A percentile compares a stretch with the other conserved stretches of the same genome.
Evolutionary conservation across 805 yeast species (phyloP).

Genomic region (Metschnikowia lochheadii): DNA sequence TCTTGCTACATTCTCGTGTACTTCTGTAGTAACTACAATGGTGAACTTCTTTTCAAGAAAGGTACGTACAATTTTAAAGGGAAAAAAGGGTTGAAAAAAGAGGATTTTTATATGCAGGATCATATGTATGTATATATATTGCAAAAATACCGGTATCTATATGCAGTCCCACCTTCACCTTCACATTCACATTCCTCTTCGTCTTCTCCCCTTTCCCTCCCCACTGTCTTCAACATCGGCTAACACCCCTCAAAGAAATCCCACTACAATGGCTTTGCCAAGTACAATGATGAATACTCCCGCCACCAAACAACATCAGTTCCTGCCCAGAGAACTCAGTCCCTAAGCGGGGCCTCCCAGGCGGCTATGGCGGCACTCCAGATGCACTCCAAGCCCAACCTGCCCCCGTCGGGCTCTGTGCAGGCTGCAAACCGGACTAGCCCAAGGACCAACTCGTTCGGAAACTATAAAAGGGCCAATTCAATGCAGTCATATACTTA

Average conservation of each 20-base stretch:
- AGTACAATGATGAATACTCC: constrained; percentile 27
- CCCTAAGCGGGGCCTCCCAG: constrained; percentile 34
- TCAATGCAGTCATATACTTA: constrained; percentile 36
- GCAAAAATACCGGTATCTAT: too few species aligned
- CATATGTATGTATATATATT: too few species aligned
- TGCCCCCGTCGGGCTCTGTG: neutral
- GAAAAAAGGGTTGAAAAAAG: fast-evolving
- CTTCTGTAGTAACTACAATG: neutral
- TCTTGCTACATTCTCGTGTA: neutral
- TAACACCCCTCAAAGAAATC: constrained; percentile 5
- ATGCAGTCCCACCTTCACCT: neutral
- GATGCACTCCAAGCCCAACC: constrained; percentile 25
- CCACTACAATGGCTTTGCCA: constrained; percentile 33
- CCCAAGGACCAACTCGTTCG: constrained; percentile 19
- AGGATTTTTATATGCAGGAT: too few species aligned
- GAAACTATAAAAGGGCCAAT: constrained; percentile 22
- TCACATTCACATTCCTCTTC: neutral
- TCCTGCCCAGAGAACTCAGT: constrained; percentile 21
- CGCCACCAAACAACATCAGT: constrained; percentile 12
- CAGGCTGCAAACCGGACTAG: neutral
- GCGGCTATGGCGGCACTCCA: constrained; percentile 41
- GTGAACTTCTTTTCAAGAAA: constrained; percentile 12
- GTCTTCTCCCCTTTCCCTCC: too few species aligned
- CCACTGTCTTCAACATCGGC: neutral
- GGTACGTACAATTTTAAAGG: constrained; percentile 1